Conservation (phyloP, 306 rosid genomes). For the Prunus salicina region DNA sequence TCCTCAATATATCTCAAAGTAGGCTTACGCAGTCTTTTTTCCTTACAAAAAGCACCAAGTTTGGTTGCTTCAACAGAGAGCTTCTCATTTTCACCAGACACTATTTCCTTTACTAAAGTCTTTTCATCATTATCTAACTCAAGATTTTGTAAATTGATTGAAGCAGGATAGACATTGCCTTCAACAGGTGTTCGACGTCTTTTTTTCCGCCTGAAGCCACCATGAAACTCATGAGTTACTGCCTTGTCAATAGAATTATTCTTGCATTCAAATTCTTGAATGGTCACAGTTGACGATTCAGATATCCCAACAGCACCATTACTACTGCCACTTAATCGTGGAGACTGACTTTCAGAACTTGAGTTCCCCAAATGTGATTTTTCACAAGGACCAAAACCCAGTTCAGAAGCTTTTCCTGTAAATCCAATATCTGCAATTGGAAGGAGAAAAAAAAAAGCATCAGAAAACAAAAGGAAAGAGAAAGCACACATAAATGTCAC, state of each 20-base stretch:
- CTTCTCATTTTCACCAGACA: slow-evolving; percentile 41
- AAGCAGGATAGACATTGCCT: slow-evolving; percentile 36
- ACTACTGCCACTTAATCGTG: slow-evolving; percentile 78
- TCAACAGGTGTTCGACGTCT: slow-evolving; percentile 46
- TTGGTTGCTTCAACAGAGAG: slow-evolving; percentile 38
- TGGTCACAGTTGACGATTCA: slow-evolving; percentile 55
- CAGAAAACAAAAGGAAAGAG: slow-evolving; percentile 7
- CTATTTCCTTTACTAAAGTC: slow-evolving; percentile 33
- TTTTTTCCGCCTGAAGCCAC: slow-evolving; percentile 43
- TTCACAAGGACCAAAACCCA: slow-evolving; percentile 42
- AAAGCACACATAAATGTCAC: slow-evolving; percentile 6
- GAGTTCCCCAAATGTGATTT: slow-evolving; percentile 50
- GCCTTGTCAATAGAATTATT: slow-evolving; percentile 42
- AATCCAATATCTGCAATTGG: slow-evolving; percentile 62
- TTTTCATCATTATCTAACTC: slow-evolving; percentile 42
- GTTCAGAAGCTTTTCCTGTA: slow-evolving; percentile 42
- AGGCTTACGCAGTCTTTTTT: slow-evolving; percentile 76
- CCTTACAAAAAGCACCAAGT: slow-evolving; percentile 40
- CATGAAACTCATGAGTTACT: slow-evolving; percentile 35
- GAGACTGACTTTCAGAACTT: slow-evolving; percentile 68
- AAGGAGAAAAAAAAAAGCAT: not conserved
- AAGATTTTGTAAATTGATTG: slow-evolving; percentile 38
- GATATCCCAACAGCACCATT: slow-evolving; percentile 56
- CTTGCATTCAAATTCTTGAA: slow-evolving; percentile 56
- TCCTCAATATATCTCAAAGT: slow-evolving; percentile 80